Conservation (phyloP, 331 rosid species). For the Arachis monticola region DNA sequence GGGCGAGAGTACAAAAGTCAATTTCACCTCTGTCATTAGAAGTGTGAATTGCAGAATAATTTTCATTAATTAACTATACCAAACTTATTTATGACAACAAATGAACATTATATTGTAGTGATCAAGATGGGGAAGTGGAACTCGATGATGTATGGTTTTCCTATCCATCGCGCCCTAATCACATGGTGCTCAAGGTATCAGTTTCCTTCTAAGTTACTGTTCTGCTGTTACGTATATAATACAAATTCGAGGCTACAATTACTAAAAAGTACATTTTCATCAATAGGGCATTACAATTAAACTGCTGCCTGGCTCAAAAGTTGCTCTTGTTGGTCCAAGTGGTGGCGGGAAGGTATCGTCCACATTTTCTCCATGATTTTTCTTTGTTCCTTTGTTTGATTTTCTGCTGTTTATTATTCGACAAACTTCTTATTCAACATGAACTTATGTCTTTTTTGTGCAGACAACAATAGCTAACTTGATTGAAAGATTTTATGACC, state of each 20-base stretch:
- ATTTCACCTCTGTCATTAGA: conserved; percentile 23
- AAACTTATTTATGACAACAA: conserved; percentile 22
- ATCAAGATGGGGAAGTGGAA: conserved; percentile 83
- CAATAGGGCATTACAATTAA: conserved; percentile 76
- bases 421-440: conserved; percentile 26
- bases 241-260: conserved; percentile 11
- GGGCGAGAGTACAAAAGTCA: conserved; percentile 11
- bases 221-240: neutral
- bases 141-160: conserved; percentile 90
- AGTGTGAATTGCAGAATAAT: conserved; percentile 23
- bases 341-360: conserved; percentile 83
- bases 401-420: conserved; percentile 23
- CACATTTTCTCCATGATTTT: neutral
- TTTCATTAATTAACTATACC: conserved; percentile 17
- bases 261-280: conserved; percentile 29
- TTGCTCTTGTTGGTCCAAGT: conserved; percentile 92
- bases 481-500: conserved; percentile 86
- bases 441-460: conserved; percentile 37
- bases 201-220: conserved; percentile 29
- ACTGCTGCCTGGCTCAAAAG: conserved; percentile 74
- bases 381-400: conserved; percentile 5
- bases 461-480: conserved; percentile 90
- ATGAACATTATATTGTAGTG: conserved; percentile 56
- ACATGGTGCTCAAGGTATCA: conserved; percentile 77
- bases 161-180: conserved; percentile 87